A percentile compares a stretch with the other conserved stretches of the same genome.
These are phyloP conservation scores for Marasmius oreades DNA, from an alignment of 1,284 basidiomycete genomes.

Conservation along the genomic window DNA sequence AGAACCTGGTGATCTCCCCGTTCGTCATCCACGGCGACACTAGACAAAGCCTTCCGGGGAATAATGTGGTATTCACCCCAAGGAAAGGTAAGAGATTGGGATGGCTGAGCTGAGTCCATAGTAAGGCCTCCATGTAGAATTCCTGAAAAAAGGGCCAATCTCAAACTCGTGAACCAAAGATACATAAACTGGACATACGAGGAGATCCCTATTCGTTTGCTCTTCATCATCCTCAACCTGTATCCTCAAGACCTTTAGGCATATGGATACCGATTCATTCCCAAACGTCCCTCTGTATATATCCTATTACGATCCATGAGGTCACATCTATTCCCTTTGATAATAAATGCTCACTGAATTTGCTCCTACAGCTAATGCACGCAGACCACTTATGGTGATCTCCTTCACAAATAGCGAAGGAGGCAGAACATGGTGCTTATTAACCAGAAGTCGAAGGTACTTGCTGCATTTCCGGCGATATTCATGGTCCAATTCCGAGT, in stretches of 20 bases:
- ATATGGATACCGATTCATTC: background rate
- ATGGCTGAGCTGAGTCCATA: slow-evolving; percentile 14
- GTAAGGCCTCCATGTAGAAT: slow-evolving; percentile 12
- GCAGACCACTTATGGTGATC: background rate
- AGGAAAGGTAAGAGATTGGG: slow-evolving; percentile 13
- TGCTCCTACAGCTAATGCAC: background rate
- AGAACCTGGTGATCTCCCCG: slow-evolving; percentile 8
- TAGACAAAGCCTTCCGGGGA: slow-evolving; percentile 9
- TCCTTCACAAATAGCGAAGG: background rate
- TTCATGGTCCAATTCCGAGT: no score
- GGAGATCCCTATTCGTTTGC: no score
- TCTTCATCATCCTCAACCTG: slow-evolving; percentile 1
- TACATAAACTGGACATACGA: no score
- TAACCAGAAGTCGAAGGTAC: background rate
- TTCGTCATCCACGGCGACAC: slow-evolving; percentile 16
- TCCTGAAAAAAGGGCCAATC: background rate
- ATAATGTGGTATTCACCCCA: slow-evolving; percentile 9
- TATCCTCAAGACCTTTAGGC: slow-evolving; percentile 13
- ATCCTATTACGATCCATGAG: background rate
- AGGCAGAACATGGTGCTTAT: background rate
- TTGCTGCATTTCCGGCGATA: background rate
- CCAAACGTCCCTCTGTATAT: slow-evolving; percentile 9
- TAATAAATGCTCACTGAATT: background rate
- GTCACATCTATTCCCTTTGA: background rate
- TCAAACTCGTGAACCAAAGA: no score